A percentile compares a stretch with the other conserved stretches of the same genome.
phyloP scores from a whole-genome alignment of 345 rosid species.

The Draba incana region DNA sequence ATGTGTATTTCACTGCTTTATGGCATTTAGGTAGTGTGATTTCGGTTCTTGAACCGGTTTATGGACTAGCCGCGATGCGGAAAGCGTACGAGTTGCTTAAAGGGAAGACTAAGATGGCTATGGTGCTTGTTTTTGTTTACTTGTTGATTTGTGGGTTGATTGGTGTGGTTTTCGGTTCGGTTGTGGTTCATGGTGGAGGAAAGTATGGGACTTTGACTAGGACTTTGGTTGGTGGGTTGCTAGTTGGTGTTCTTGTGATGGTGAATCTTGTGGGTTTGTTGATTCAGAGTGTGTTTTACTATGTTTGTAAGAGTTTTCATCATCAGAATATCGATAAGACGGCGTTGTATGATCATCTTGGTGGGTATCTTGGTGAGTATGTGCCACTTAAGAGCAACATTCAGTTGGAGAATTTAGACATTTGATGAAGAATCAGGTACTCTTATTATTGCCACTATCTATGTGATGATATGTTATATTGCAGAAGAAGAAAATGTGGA shows the following conservation, averaged over 20 bases:
- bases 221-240: conserved; percentile 79
- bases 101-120: conserved; percentile 70
- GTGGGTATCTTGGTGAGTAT: conserved; percentile 96
- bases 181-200: conserved; percentile 93
- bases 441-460: conserved; percentile 4
- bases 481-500: conserved; percentile 20
- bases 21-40: conserved; percentile 98
- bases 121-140: conserved; percentile 67
- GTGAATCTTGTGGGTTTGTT: conserved; percentile 87
- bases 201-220: conserved; percentile 57
- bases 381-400: conserved; percentile 92
- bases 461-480: background rate
- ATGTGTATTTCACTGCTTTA: conserved; percentile 88
- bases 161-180: conserved; percentile 47
- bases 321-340: conserved; percentile 85
- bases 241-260: conserved; percentile 86
- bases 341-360: conserved; percentile 88
- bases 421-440: conserved; percentile 22
- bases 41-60: conserved; percentile 88
- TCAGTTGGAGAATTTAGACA: conserved; percentile 87
- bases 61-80: conserved; percentile 84
- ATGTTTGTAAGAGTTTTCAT: conserved; percentile 94
- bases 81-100: conserved; percentile 84
- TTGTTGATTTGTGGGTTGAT: conserved; percentile 56
- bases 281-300: conserved; percentile 94